Percentiles rank a stretch among this genome's conserved stretches.
Evolutionary conservation across 2,329 filamentous ascomycete species (phyloP).

Genomic region (Exophiala lecanii-corni): DNA sequence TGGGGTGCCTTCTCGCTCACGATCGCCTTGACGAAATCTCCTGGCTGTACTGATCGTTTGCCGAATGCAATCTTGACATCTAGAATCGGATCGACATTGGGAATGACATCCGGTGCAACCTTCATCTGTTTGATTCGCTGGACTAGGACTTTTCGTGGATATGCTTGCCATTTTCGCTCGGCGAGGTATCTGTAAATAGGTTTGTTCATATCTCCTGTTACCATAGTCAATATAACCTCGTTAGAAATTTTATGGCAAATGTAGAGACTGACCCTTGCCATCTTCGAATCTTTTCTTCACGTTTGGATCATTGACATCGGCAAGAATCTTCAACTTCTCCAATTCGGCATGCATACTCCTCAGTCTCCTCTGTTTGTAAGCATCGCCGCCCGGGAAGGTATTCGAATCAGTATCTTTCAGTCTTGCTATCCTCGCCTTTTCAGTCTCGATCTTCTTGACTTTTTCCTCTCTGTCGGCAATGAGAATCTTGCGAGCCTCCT

Average conservation of each 20-base stretch:
- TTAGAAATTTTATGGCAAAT: too few relatives aligned
- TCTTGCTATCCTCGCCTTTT: conserved; percentile 64
- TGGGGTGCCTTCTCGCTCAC: conserved; percentile 70
- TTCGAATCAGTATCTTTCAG: conserved; percentile 57
- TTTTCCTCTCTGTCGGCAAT: conserved; percentile 77
- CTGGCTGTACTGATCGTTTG: conserved; percentile 64
- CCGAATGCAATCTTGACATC: conserved; percentile 81
- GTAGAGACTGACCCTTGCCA: conserved; percentile 68
- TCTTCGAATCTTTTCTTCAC: conserved; percentile 95
- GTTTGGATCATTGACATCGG: conserved; percentile 89
- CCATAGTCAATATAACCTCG: too few relatives aligned
- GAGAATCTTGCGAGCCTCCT: conserved; percentile 84
- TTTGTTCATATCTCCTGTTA: conserved; percentile 83
- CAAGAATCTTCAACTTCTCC: conserved; percentile 77
- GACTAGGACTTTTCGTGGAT: conserved; percentile 71
- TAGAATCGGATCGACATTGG: conserved; percentile 69
- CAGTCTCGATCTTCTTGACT: conserved; percentile 63
- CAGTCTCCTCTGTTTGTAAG: conserved; percentile 62
- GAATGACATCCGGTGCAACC: conserved; percentile 82
- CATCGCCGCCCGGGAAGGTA: conserved; percentile 57
- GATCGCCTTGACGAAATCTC: conserved; percentile 70
- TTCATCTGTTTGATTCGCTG: conserved; percentile 85
- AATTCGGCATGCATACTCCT: conserved; percentile 66
- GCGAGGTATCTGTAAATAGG: conserved; percentile 92
- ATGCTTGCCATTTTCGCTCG: conserved; percentile 78